Evolutionary conservation across 805 yeast genomes (phyloP).

Genomic region (Diddensiella transvaalensis): DNA sequence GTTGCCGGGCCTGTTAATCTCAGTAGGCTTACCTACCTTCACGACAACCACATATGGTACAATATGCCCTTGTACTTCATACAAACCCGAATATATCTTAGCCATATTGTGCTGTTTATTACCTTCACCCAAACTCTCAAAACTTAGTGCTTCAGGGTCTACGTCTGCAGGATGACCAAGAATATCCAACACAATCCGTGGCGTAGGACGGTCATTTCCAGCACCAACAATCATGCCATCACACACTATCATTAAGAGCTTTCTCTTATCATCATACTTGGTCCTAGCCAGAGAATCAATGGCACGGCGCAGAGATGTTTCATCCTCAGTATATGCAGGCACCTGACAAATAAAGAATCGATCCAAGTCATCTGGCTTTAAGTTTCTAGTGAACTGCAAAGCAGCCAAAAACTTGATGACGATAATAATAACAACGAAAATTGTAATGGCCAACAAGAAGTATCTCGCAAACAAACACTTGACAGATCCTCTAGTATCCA

Average conservation of each 20-base stretch:
- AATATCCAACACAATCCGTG: slow-evolving; percentile 54
- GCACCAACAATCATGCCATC: slow-evolving; percentile 63
- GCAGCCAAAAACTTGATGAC: slow-evolving; percentile 40
- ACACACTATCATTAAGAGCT: slow-evolving; percentile 53
- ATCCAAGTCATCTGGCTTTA: slow-evolving; percentile 38
- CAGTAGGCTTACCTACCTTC: slow-evolving; percentile 59
- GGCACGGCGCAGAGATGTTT: slow-evolving; percentile 50
- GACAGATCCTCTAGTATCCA: slow-evolving; percentile 39
- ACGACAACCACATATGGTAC: slow-evolving; percentile 55
- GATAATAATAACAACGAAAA: slow-evolving; percentile 36
- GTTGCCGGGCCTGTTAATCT: slow-evolving; percentile 56
- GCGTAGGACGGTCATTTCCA: slow-evolving; percentile 57
- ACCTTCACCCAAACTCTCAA: slow-evolving; percentile 60
- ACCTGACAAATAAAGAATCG: slow-evolving; percentile 42
- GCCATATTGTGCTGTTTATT: slow-evolving; percentile 61
- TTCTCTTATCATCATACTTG: slow-evolving; percentile 56
- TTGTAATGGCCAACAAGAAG: slow-evolving; percentile 38
- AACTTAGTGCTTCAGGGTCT: slow-evolving; percentile 50
- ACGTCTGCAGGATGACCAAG: slow-evolving; percentile 50
- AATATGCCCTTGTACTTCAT: slow-evolving; percentile 53
- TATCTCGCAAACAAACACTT: slow-evolving; percentile 41
- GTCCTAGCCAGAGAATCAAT: slow-evolving; percentile 58
- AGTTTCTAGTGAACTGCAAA: slow-evolving; percentile 35
- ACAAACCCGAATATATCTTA: slow-evolving; percentile 56
- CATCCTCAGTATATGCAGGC: slow-evolving; percentile 62